A percentile compares a stretch with the other conserved stretches of the same genome.
Conservation (phyloP, 2,329 filamentous ascomycete species). For the Cladosporium sp. region DNA sequence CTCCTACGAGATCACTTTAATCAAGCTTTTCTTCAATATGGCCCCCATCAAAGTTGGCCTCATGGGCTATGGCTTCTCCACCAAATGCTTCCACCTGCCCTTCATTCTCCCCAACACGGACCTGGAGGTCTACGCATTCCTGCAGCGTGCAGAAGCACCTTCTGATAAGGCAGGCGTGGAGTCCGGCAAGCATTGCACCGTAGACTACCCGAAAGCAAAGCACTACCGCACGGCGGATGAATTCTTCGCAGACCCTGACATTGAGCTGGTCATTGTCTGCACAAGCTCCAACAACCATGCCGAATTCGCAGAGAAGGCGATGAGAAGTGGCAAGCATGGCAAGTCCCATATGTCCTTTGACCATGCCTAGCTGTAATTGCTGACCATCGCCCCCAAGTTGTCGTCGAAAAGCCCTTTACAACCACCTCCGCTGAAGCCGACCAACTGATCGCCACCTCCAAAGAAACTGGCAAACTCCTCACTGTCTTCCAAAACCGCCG, state of each 20-base stretch:
- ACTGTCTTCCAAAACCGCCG: constrained; percentile 36
- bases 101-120: constrained; percentile 45
- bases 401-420: constrained; percentile 37
- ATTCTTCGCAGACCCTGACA: constrained; percentile 30
- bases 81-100: constrained; percentile 46
- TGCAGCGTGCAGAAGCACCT: constrained; percentile 42
- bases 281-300: constrained; percentile 29
- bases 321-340: constrained; percentile 35
- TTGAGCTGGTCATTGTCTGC: constrained; percentile 33
- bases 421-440: constrained; percentile 29
- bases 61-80: constrained; percentile 46
- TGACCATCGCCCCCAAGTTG: constrained; percentile 16
- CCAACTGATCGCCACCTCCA: constrained; percentile 27
- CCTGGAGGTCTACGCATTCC: constrained; percentile 42
- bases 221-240: constrained; percentile 29
- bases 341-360: neutral
- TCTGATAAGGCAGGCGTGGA: constrained; percentile 23
- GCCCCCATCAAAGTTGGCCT: constrained; percentile 43
- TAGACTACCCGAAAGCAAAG: constrained; percentile 41
- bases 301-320: constrained; percentile 28
- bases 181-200: constrained; percentile 40
- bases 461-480: constrained; percentile 27
- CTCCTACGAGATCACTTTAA: too few species aligned
- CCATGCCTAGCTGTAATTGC: neutral
- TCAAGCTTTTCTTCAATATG: constrained; percentile 8